Evolutionary conservation across 768 basidiomycete species (phyloP), one percentile per base, ranked within the genome.

Genomic region (Boletus rubescentipes): DNA sequence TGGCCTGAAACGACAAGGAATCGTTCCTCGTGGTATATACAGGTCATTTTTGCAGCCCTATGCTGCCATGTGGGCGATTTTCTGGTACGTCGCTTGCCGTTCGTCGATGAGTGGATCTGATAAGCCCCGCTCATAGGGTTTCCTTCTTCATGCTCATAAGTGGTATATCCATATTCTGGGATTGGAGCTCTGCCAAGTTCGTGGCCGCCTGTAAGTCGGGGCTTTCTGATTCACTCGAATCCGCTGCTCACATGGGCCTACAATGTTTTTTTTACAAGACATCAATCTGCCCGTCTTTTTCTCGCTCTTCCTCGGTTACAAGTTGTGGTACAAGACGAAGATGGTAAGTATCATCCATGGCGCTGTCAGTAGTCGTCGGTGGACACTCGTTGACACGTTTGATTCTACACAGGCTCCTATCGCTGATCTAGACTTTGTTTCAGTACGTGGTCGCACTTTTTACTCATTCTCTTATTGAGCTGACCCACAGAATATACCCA

Each of bases 341-440:
- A 44, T 66, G 29, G 65, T 63, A 30, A 62, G 57, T n/a, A 10
- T 20, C 30, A 10, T 9, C 30, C 23, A 12, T 15, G 5, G 5
- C 23, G 10, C 30, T 3, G 23, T 21, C 15, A 10, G 3, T 38
- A 9, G 9, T 38, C 8, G 10, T 23, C 9, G 12, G 16, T 31
- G 16, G 11, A 31, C n/a, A 2, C 14, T 4, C 5, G 5, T 53
- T 51, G 26, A 48, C 51, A 9, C 9, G 9, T 16, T 29, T 7
- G 2, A 38, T 41, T 36, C 20, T 34, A n/a, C 16, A n/a, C 30
- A 66, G 64, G 5, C 14, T 42, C 51, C 61, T 18, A 58, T 66
- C 20, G 43, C 38, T 26, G 82, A 89, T 59, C 86, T 88, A 80
- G 88, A 89, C 67, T 86, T 89, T 55, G 79, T 82, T 54, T 85